Percentiles rank a stretch among this genome's conserved stretches.
Conservation (phyloP, 2,329 filamentous ascomycete genomes). For the Neurospora sp. region DNA sequence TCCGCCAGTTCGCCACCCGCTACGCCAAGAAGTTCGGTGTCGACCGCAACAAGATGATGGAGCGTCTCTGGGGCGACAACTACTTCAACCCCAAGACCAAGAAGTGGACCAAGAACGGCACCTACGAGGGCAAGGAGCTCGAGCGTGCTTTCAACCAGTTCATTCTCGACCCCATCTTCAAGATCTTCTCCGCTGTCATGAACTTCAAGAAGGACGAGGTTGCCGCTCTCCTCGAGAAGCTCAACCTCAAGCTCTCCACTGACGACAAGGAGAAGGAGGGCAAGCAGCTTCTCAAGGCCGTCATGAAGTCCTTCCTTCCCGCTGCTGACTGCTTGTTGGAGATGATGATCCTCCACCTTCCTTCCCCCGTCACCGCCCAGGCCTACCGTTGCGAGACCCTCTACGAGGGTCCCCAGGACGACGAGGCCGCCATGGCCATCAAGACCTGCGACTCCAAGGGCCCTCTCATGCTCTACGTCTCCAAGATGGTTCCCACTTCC, state of each 20-base stretch:
- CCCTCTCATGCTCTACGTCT: conserved; percentile 99
- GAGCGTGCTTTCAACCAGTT: conserved; percentile 99
- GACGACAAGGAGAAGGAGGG: conserved; percentile 93
- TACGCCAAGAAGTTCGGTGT: conserved; percentile 99
- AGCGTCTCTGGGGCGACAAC: conserved; percentile 99
- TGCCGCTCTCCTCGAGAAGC: conserved; percentile 75
- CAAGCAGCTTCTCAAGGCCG: conserved; percentile 94
- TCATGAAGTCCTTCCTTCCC: conserved; percentile 98
- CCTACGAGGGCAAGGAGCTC: conserved; percentile 74
- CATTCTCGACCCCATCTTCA: conserved; percentile 99
- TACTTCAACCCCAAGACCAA: conserved; percentile 99
- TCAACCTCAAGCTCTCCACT: conserved; percentile 77
- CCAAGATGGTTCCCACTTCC: conserved; percentile 99
- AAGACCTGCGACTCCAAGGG: conserved; percentile 97
- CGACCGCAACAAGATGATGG: conserved; percentile 99
- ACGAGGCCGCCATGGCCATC: conserved; percentile 90
- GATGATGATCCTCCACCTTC: conserved; percentile 99
- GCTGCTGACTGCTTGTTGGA: conserved; percentile 96
- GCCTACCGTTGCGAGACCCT: conserved; percentile 97
- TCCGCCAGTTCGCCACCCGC: conserved; percentile 90
- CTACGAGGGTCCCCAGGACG: conserved; percentile 94
- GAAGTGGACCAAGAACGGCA: conserved; percentile 94
- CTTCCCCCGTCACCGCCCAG: conserved; percentile 91
- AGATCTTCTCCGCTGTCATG: conserved; percentile 93
- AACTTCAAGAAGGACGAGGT: conserved; percentile 98